Evolutionary conservation across 106 monocot genomes (phyloP), one percentile per base, ranked within the genome.

Genomic region (Agapanthus africanus): DNA sequence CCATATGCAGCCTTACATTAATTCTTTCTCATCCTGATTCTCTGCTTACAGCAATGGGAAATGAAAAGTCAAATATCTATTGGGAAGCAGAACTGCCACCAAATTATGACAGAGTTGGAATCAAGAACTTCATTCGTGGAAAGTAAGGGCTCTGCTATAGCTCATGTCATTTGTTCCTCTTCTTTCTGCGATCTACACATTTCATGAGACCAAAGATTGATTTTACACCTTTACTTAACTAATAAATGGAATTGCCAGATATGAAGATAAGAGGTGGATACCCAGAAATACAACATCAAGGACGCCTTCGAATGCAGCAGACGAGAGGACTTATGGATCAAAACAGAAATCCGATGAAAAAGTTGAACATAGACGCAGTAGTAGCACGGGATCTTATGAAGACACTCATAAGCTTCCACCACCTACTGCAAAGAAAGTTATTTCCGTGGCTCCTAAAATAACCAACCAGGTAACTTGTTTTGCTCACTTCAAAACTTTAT

Each of bases 21-120:
- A 7, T 54, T 67, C 49, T 37, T 51, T 37, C 51, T 22, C 27
- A 68, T 39, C 51, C 70, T 21, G n/a, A 2, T 19, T 56, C 74
- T 31, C 62, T 62, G 54, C 28, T 25, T 76, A 59, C 75, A 97
- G 97, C 89, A 72, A 99, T 99, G 97, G 97, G 97, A 79, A 99
- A 99, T 83, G 89, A 92, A 74, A 90, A 81, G 74, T 77, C 97
- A 72, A 99, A 99, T 77, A 78, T 62, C 70, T 99, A 90, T 67
- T 99, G 97, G 97, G 97, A 99, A 81, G 97, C 89, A 38, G 97
- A 99, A 80, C 74, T 99, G 22, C 97, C 92, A 69, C 83, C 86
- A 39, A 84, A 90, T 46, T 99, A 99, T 77, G 97, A 99, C 54
- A 86, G 97, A 70, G 97, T 99, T 74, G 97, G 97, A 65, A 99